A percentile compares a stretch with the other conserved stretches of the same genome.
phyloP scores from a whole-genome alignment of 768 basidiomycete genomes.

The Russula griseocarnosa region DNA sequence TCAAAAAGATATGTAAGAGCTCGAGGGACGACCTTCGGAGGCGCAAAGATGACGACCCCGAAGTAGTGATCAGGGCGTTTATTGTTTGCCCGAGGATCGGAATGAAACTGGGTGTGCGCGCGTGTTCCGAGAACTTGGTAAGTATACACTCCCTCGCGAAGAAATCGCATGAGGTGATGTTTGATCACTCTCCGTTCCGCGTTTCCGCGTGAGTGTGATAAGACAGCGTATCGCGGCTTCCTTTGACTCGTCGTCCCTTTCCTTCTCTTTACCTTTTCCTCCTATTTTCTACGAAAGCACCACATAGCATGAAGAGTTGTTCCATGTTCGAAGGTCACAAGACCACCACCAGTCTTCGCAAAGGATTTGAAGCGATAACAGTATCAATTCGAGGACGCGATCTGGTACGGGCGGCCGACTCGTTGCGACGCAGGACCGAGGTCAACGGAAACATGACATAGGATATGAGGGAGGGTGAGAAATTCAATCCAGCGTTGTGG shows the following conservation, averaged over 20 bases:
- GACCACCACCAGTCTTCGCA: slow-evolving; percentile 83
- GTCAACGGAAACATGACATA: slow-evolving; percentile 90
- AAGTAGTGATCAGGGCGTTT: slow-evolving; percentile 59
- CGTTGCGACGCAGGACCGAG: slow-evolving; percentile 74
- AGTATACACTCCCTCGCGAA: slow-evolving; percentile 34
- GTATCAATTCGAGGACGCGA: slow-evolving; percentile 70
- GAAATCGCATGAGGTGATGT: slow-evolving; percentile 29
- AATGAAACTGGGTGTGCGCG: slow-evolving; percentile 50
- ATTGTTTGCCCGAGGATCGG: slow-evolving; percentile 83
- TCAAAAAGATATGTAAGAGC: slow-evolving; percentile 51
- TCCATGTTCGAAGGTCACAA: slow-evolving; percentile 69
- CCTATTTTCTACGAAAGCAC: slow-evolving; percentile 64
- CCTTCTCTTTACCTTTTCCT: slow-evolving; percentile 61
- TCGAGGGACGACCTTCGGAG: slow-evolving; percentile 64
- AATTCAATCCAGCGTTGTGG: slow-evolving; percentile 36
- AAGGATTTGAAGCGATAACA: slow-evolving; percentile 55
- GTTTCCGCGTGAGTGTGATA: slow-evolving; percentile 54
- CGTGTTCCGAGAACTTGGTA: slow-evolving; percentile 39
- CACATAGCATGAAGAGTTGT: slow-evolving; percentile 76
- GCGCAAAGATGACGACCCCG: slow-evolving; percentile 53
- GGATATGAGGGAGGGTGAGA: slow-evolving; percentile 62
- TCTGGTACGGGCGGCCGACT: slow-evolving; percentile 64
- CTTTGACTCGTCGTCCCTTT: slow-evolving; percentile 78
- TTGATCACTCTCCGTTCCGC: slow-evolving; percentile 41
- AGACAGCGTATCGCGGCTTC: slow-evolving; percentile 69